Percentiles rank a stretch among this genome's conserved stretches.
These are phyloP conservation scores for Elongisporangium undulatum DNA, from an alignment of 352 stramenopile species.

Conservation along the genomic window DNA sequence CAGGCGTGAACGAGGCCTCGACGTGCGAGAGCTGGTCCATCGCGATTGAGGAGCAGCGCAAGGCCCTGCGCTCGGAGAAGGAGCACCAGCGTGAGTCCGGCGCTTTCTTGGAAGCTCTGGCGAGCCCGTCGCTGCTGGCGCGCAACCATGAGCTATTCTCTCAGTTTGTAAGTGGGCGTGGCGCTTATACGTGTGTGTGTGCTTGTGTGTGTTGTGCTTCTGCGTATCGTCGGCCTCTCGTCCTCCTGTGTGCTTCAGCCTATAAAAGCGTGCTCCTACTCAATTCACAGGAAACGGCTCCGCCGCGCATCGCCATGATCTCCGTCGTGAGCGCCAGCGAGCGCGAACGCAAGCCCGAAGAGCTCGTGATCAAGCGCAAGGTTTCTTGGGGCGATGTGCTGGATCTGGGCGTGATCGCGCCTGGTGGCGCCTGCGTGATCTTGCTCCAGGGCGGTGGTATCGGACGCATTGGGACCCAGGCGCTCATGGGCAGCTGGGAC, in stretches of 20 bases:
- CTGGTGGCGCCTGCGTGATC: constrained; percentile 75
- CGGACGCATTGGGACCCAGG: constrained; percentile 74
- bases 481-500: constrained; percentile 83
- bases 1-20: constrained; percentile 55
- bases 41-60: constrained; percentile 79
- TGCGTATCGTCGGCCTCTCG: constrained; percentile 9
- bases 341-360: constrained; percentile 46
- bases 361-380: constrained; percentile 72
- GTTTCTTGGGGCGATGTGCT: constrained; percentile 62
- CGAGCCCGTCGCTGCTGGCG: constrained; percentile 66
- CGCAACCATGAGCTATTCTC: constrained; percentile 77
- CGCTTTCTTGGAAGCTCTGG: constrained; percentile 35
- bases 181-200: constrained; percentile 1
- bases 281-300: constrained; percentile 62
- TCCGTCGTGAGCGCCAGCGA: constrained; percentile 66
- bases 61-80: constrained; percentile 49
- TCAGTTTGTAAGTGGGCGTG: constrained; percentile 64
- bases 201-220: constrained; percentile 16
- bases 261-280: constrained; percentile 79
- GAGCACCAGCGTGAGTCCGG: constrained; percentile 45
- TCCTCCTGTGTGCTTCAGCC: constrained; percentile 23
- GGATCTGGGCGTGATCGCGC: constrained; percentile 71
- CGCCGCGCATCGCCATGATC: constrained; percentile 67
- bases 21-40: constrained; percentile 85
- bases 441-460: constrained; percentile 68